Evolutionary conservation across 1,284 basidiomycete species (phyloP), one percentile per base, ranked within the genome.

Genomic region (Phellopilus nigrolimitatus): DNA sequence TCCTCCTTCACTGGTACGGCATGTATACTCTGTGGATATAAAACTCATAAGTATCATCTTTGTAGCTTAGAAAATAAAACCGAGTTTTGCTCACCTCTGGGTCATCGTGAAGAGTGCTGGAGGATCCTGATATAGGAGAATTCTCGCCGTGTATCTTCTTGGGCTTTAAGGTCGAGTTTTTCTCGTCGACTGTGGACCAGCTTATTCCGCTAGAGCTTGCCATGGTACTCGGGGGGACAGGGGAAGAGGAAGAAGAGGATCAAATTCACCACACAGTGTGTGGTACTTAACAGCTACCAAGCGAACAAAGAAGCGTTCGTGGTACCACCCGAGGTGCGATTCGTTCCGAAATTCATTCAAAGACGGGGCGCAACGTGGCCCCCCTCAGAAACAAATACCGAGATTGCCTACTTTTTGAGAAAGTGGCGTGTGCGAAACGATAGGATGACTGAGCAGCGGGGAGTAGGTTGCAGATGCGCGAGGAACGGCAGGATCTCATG

Each of bases 151-250:
- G 41, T 17, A 44, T 10, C 15, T 44, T 38, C 9, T 7, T 28
- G 15, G 19, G 24, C 10, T 44, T 51, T 27, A n/a, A 27, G 12
- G 33, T 15, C 46, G 39, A 39, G 22, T 2, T 9, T 10, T 42
- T 27, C 17, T 30, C 40, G 33, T 51, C 41, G 5, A 51, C 17
- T 8, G 41, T 44, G 19, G 48, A 25, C 31, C 39, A 43, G 33
- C 49, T 51, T 38, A 41, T 44, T n/a, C 30, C 19, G 36, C 49
- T 38, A 5, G 41, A 51, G 31, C 24, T 38, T 3, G 13, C n/a
- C 12, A 15, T 37, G 15, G 7, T 37, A 8, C 34, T 15, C 12
- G 19, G 34, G 10, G 10, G n/a, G 12, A 15, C 10, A 37, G 49
- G 13, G 22, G 25, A 44, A 3, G 25, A 15, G 21, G 30, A 28